phyloP scores from a whole-genome alignment of 2,329 filamentous ascomycete genomes.

The Cercospora citrullina region DNA sequence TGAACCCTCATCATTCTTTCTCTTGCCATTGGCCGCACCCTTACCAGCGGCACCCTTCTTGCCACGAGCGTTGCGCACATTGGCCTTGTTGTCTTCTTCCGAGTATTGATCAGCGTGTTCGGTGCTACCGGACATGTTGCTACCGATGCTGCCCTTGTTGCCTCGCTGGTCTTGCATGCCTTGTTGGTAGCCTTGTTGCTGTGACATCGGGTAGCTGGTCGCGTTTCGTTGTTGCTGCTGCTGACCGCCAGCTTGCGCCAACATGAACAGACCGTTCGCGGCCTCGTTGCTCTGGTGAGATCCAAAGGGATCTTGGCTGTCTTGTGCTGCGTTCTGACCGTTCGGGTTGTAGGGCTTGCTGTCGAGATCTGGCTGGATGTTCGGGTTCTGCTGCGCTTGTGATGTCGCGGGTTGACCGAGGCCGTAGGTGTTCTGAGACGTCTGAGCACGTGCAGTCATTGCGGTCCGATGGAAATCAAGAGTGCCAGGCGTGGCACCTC shows the following conservation, averaged over 20 bases:
- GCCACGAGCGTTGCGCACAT: conserved; percentile 61
- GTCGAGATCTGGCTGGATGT: conserved; percentile 41
- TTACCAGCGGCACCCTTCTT: conserved; percentile 63
- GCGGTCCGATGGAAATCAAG: conserved; percentile 94
- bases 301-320: conserved; percentile 66
- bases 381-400: conserved; percentile 45
- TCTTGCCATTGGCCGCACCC: conserved; percentile 62
- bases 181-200: conserved; percentile 48
- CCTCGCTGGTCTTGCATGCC: conserved; percentile 41
- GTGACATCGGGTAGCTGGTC: conserved; percentile 48
- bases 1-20: conserved; percentile 73
- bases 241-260: conserved; percentile 70
- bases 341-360: conserved; percentile 57
- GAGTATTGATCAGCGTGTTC: conserved; percentile 61
- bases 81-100: conserved; percentile 69
- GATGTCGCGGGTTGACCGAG: conserved; percentile 43
- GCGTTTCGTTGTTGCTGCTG: conserved; percentile 44
- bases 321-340: conserved; percentile 45
- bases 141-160: conserved; percentile 54
- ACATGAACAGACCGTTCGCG: conserved; percentile 88
- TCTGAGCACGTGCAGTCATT: conserved; percentile 71
- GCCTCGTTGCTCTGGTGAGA: conserved; percentile 91
- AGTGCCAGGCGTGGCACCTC: conserved; percentile 83
- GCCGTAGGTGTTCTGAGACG: conserved; percentile 45
- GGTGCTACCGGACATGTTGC: conserved; percentile 57